These are phyloP conservation scores for Urtica urens DNA, from an alignment of 306 rosid species.

Conservation along the genomic window DNA sequence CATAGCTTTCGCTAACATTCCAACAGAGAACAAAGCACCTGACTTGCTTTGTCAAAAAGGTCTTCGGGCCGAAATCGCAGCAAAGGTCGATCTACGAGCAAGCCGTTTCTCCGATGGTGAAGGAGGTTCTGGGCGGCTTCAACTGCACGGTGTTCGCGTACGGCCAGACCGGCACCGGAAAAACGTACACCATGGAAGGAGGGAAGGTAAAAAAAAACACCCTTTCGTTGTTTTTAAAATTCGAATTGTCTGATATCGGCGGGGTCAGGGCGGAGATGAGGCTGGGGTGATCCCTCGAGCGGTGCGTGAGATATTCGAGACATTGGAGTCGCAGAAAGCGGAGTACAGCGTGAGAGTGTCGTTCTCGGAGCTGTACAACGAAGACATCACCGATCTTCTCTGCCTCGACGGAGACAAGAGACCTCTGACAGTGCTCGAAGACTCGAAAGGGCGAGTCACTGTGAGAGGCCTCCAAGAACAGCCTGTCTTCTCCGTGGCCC, in stretches of 20 bases:
- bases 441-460: conserved; percentile 83
- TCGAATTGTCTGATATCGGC: background rate
- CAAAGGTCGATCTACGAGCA: conserved; percentile 89
- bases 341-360: conserved; percentile 90
- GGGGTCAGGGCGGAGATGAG: conserved; percentile 66
- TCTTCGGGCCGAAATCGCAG: conserved; percentile 87
- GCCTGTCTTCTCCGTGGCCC: conserved; percentile 65
- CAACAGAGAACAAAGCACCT: too few species aligned
- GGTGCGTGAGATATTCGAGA: conserved; percentile 83
- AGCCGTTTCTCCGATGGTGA: conserved; percentile 81
- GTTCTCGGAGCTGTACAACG: conserved; percentile 87
- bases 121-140: conserved; percentile 91
- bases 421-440: conserved; percentile 75
- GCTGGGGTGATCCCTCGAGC: conserved; percentile 98
- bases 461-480: conserved; percentile 95
- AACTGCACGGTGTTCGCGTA: conserved; percentile 95
- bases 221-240: too few species aligned
- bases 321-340: conserved; percentile 72
- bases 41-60: conserved; percentile 29
- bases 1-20: background rate
- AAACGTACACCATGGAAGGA: conserved; percentile 99
- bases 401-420: conserved; percentile 74
- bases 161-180: conserved; percentile 97
- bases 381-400: conserved; percentile 79
- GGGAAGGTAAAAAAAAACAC: conserved; percentile 54